Evolutionary conservation across 768 basidiomycete species (phyloP).

Genomic region (Termitomyces sp.): DNA sequence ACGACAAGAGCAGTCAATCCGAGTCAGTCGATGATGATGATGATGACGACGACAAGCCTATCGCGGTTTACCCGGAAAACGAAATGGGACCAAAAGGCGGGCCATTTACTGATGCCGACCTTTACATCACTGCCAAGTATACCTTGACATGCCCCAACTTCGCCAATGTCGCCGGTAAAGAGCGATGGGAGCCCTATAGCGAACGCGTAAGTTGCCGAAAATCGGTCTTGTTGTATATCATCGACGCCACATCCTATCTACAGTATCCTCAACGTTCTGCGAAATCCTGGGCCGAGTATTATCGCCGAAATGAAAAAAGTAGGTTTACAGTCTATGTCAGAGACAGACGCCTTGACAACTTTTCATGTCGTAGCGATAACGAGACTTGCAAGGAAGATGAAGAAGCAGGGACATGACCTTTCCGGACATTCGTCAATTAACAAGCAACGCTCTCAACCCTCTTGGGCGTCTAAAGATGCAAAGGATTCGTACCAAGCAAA

Average conservation of each 20-base stretch:
- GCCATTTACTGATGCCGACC: slow-evolving; percentile 55
- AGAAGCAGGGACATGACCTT: slow-evolving; percentile 18
- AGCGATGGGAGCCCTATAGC: slow-evolving; percentile 52
- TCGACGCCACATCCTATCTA: neutral
- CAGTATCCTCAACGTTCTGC: slow-evolving; percentile 50
- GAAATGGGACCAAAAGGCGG: slow-evolving; percentile 49
- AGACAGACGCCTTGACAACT: neutral
- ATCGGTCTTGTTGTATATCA: neutral
- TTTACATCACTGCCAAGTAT: slow-evolving; percentile 53
- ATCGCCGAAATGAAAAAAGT: slow-evolving; percentile 47
- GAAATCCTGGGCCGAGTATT: slow-evolving; percentile 60
- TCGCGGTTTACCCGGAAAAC: slow-evolving; percentile 29
- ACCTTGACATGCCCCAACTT: slow-evolving; percentile 46
- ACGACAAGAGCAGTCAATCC: slow-evolving; percentile 14
- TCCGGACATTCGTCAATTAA: slow-evolving; percentile 12
- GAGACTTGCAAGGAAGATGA: slow-evolving; percentile 33
- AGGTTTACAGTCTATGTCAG: slow-evolving; percentile 5
- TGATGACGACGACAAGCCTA: slow-evolving; percentile 27
- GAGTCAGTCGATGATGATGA: slow-evolving; percentile 24
- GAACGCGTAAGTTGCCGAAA: slow-evolving; percentile 34
- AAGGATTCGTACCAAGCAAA: slow-evolving; percentile 20
- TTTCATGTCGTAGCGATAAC: slow-evolving; percentile 5
- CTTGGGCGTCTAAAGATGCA: slow-evolving; percentile 19
- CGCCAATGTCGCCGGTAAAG: slow-evolving; percentile 29
- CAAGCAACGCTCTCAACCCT: slow-evolving; percentile 25